Conservation (phyloP, 805 yeast genomes). For the Sugiyamaella mastotermitis region DNA sequence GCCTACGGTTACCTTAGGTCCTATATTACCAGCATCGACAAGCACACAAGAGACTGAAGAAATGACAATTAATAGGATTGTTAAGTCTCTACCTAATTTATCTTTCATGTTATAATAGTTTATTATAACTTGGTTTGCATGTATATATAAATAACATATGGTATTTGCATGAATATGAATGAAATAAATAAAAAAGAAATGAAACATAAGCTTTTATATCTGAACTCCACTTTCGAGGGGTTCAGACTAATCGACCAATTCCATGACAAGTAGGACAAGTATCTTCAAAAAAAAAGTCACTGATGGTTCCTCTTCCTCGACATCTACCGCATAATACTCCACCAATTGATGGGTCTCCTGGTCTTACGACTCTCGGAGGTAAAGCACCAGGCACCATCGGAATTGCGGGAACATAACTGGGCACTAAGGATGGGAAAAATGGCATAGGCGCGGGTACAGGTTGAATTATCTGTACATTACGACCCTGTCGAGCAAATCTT, state of each 20-base stretch:
- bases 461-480: constrained; percentile 17
- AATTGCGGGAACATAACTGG: constrained; percentile 4
- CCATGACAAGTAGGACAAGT: constrained; percentile 63
- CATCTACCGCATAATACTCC: constrained; percentile 71
- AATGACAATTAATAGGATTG: constrained; percentile 16
- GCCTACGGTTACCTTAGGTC: too few species aligned
- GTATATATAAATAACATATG: too few species aligned
- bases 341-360: constrained; percentile 77
- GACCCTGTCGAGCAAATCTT: constrained; percentile 43
- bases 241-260: constrained; percentile 43
- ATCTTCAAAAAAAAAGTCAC: constrained; percentile 54
- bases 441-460: constrained; percentile 16
- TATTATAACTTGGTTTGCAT: background rate
- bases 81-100: constrained; percentile 21
- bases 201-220: too few species aligned
- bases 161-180: background rate
- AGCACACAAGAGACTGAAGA: constrained; percentile 22
- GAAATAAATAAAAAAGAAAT: background rate
- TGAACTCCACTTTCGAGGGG: too few species aligned
- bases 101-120: constrained; percentile 11
- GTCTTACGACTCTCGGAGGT: constrained; percentile 44
- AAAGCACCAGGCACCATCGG: constrained; percentile 31
- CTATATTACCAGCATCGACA: too few species aligned
- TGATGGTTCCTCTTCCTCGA: constrained; percentile 54
- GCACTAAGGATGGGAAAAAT: constrained; percentile 18